Evolutionary conservation across 768 basidiomycete genomes (phyloP), one percentile per base, ranked within the genome.

Genomic region (Termitomyces sp.): DNA sequence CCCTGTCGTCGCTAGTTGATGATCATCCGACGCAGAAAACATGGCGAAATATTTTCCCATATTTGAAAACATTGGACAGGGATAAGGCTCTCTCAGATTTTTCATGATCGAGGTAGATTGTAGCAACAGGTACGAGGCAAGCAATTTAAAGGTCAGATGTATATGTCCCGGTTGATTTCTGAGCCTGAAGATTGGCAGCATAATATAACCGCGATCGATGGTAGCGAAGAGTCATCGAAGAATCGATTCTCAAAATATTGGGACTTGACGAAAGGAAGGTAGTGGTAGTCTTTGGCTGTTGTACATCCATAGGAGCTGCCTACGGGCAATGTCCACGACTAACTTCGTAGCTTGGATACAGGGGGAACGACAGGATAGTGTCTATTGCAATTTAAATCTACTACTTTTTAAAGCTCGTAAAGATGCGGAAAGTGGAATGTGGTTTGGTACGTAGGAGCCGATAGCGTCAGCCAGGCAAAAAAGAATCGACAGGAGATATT

Each of bases 41-140:
- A 75, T 76, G 20, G 76, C 79, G 68, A 79, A 80, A 36, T 72
- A 63, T 13, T 61, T 52, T 15, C 73, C 74, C 31, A 79, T 68
- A 63, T 62, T 16, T 62, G 71, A 61, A 72, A 78, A 59, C 74
- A 79, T 55, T 64, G 65, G 13, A 73, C 37, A 30, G 77, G 77
- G 6, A 79, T 61, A 2, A 68, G 39, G 4, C 68, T 56, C 8
- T 76, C 78, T 30, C 63, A 55, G 12, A 71, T 31, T 2, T n/a
- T 69, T 67, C 13, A 72, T 8, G 33, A 67, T 15, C 18, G 67
- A 59, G n/a, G 11, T 76, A 73, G 22, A 69, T 4, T 8, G 73
- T n/a, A 54, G 77, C 70, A 55, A 74, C 3, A 8, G 64, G 58
- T 61, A 68, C 58, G 65, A 68, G 18, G 24, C 18, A 37, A 62